Evolutionary conservation across 306 rosid species (phyloP).

Genomic region (Sechiopsis laciniata): DNA sequence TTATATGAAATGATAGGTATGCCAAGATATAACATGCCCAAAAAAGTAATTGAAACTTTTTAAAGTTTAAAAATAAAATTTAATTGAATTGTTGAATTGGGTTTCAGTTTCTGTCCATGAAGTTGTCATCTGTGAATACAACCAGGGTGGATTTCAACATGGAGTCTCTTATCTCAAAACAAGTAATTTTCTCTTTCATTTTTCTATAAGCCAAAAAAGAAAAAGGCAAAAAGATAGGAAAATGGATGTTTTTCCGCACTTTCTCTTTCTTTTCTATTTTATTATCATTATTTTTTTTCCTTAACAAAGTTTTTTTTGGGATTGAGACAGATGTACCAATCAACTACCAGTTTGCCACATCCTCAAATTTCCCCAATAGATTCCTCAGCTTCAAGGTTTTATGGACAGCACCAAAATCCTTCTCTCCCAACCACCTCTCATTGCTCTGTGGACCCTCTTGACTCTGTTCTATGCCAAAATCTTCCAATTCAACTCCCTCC

Average conservation of each 20-base stretch:
- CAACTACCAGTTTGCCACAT: constrained; percentile 46
- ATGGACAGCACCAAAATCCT: constrained; percentile 59
- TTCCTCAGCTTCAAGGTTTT: constrained; percentile 62
- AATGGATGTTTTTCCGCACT: neutral
- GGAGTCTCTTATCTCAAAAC: constrained; percentile 66
- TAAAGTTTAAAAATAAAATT: neutral
- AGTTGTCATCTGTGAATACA: constrained; percentile 73
- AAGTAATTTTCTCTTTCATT: constrained; percentile 39
- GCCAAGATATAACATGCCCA: too few species aligned
- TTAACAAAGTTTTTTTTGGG: constrained; percentile 24
- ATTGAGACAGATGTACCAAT: constrained; percentile 54
- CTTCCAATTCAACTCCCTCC: constrained; percentile 54
- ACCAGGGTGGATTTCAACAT: constrained; percentile 64
- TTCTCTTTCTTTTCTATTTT: constrained; percentile 3
- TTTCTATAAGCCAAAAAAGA: neutral
- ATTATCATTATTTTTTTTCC: neutral
- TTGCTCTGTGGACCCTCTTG: constrained; percentile 54
- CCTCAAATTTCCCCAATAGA: constrained; percentile 55
- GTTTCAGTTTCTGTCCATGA: constrained; percentile 87
- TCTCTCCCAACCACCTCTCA: constrained; percentile 34
- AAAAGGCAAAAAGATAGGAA: neutral
- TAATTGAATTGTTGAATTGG: too few species aligned
- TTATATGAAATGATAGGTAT: too few species aligned
- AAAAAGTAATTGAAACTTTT: too few species aligned
- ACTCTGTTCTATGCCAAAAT: constrained; percentile 48